phyloP scores from a whole-genome alignment of 148 eudicot genomes.

The Silene latifolia region DNA sequence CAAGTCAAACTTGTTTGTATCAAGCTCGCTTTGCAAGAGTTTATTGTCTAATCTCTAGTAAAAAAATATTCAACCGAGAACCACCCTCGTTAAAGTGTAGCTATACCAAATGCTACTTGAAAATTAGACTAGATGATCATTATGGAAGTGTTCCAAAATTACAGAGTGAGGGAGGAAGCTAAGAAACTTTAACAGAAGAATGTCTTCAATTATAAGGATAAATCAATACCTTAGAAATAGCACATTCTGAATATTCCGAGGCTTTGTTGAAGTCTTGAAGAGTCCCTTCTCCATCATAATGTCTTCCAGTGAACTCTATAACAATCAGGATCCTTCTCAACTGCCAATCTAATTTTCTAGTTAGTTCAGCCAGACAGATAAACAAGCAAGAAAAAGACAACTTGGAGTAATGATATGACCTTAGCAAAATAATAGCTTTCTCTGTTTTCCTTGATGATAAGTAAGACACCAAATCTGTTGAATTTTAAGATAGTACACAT shows the following conservation, averaged over 20 bases:
- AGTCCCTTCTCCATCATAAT: constrained; percentile 39
- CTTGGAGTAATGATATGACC: constrained; percentile 34
- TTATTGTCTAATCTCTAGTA: too few species aligned
- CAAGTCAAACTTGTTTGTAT: too few species aligned
- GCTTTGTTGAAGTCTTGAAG: constrained; percentile 56
- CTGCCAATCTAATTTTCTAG: constrained; percentile 54
- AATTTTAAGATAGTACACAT: constrained; percentile 9
- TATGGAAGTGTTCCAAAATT: too few species aligned
- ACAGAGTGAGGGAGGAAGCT: too few species aligned
- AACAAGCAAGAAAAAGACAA: constrained; percentile 2
- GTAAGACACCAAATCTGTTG: constrained; percentile 54
- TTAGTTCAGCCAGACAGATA: constrained; percentile 20
- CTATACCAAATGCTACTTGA: too few species aligned
- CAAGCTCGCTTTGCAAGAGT: too few species aligned
- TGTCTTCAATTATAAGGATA: background rate
- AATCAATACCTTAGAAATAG: constrained; percentile 62
- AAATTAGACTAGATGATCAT: too few species aligned
- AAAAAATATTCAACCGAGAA: too few species aligned
- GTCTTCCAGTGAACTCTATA: constrained; percentile 68
- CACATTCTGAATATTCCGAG: constrained; percentile 51
- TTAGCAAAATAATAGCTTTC: constrained; percentile 50
- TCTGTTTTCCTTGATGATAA: constrained; percentile 48
- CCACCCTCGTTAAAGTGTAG: too few species aligned
- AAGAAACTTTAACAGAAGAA: too few species aligned
- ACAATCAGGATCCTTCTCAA: constrained; percentile 77